These are phyloP conservation scores for Helotiales sp. DNA, from an alignment of 2,329 filamentous ascomycete species.

Conservation along the genomic window DNA sequence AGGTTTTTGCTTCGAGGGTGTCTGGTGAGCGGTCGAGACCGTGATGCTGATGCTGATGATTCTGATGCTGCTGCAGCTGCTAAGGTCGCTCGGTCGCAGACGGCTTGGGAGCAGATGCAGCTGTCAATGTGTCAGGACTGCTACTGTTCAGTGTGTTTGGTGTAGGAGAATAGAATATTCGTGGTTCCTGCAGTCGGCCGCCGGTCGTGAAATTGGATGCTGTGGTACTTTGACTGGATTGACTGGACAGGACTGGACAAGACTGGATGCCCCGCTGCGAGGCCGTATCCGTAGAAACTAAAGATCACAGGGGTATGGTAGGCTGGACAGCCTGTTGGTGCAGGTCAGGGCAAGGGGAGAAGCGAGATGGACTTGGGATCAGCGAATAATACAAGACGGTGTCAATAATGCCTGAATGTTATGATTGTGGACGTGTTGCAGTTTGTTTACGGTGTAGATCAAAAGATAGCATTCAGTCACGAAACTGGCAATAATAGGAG, in stretches of 20 bases:
- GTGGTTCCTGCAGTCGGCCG: conserved; percentile 20
- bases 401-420: conserved; percentile 18
- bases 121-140: not conserved
- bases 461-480: not conserved
- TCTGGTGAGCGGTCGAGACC: conserved; percentile 2
- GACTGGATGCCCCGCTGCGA: not conserved
- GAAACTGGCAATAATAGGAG: not conserved
- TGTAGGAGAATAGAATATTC: conserved; percentile 13
- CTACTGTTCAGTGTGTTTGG: not conserved
- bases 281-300: conserved; percentile 22
- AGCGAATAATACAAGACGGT: conserved; percentile 6
- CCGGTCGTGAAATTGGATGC: conserved; percentile 17
- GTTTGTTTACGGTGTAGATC: conserved; percentile 16
- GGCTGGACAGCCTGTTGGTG: not conserved
- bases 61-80: not conserved
- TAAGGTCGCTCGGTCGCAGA: not conserved
- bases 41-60: not conserved
- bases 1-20: conserved; percentile 12
- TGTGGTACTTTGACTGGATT: not conserved
- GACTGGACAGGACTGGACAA: not conserved
- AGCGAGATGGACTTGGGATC: not conserved
- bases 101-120: conserved; percentile 1
- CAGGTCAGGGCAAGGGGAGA: not conserved
- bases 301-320: not conserved
- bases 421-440: conserved; percentile 12